phyloP scores from a whole-genome alignment of 1,284 basidiomycete species.

The Baeospora myosura region DNA sequence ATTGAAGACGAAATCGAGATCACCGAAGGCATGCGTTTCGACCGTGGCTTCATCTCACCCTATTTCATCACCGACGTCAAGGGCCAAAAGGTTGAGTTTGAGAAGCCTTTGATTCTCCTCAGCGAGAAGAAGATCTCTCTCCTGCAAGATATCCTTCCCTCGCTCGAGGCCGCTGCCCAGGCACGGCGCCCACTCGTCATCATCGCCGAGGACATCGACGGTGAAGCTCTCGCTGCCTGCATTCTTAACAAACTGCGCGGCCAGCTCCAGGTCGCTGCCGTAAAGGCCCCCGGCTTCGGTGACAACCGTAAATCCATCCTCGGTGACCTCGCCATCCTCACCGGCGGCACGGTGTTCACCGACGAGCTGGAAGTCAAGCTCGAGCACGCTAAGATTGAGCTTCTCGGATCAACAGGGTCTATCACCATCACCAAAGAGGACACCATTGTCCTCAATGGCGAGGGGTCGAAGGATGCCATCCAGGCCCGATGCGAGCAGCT shows the following conservation, averaged over 20 bases:
- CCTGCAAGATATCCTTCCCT: conserved; percentile 92
- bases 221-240: conserved; percentile 94
- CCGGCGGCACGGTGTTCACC: conserved; percentile 95
- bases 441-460: conserved; percentile 93
- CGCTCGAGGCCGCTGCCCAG: conserved; percentile 89
- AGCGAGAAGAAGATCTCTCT: conserved; percentile 98
- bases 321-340: conserved; percentile 94
- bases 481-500: conserved; percentile 93
- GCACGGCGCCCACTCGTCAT: conserved; percentile 89
- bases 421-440: conserved; percentile 98
- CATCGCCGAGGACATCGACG: conserved; percentile 96
- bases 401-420: conserved; percentile 88
- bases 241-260: conserved; percentile 99
- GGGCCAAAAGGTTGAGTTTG: conserved; percentile 92
- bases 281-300: conserved; percentile 98
- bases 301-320: conserved; percentile 99
- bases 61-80: conserved; percentile 99
- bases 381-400: conserved; percentile 82
- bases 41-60: conserved; percentile 96
- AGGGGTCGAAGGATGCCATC: conserved; percentile 81
- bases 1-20: conserved; percentile 99
- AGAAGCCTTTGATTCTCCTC: conserved; percentile 91
- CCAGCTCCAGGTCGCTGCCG: conserved; percentile 86
- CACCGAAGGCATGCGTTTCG: conserved; percentile 99
- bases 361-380: conserved; percentile 99